Evolutionary conservation across 371 early-diverging fungal species (phyloP).

Genomic region (Blakeslea trispora): DNA sequence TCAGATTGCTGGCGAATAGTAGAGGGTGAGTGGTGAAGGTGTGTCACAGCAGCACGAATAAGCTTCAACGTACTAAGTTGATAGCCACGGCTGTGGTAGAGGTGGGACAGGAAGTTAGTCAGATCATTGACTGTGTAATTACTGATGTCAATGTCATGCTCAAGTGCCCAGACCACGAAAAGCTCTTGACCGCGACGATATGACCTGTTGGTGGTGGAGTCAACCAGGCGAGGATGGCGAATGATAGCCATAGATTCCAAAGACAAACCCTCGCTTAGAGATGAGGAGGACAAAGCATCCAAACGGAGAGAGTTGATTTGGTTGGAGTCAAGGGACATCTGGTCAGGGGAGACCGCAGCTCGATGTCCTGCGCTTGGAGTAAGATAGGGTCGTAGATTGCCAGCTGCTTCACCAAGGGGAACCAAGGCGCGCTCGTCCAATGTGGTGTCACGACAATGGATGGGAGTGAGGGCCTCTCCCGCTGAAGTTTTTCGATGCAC

Average conservation of each 20-base stretch:
- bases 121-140: constrained; percentile 13
- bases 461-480: no score
- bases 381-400: no score
- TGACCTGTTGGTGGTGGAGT: constrained; percentile 8
- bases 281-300: no score
- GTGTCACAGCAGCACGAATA: constrained; percentile 11
- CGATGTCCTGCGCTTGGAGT: constrained; percentile 1
- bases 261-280: no score
- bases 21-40: constrained; percentile 5
- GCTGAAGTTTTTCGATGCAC: no score
- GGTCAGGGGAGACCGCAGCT: constrained; percentile 9
- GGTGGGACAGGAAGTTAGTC: constrained; percentile 8
- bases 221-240: constrained; percentile 17
- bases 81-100: constrained; percentile 7
- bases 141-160: constrained; percentile 10
- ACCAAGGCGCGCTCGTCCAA: no score
- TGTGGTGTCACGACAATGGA: no score
- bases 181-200: constrained; percentile 4
- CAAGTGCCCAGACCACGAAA: no score
- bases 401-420: no score
- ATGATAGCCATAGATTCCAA: constrained; percentile 1
- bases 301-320: constrained; percentile 1
- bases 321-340: constrained; percentile 4
- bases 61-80: constrained; percentile 9
- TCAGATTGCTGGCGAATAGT: constrained; percentile 4